These are phyloP conservation scores for Arthromyces matolae DNA, from an alignment of 768 basidiomycete genomes.

Conservation along the genomic window DNA sequence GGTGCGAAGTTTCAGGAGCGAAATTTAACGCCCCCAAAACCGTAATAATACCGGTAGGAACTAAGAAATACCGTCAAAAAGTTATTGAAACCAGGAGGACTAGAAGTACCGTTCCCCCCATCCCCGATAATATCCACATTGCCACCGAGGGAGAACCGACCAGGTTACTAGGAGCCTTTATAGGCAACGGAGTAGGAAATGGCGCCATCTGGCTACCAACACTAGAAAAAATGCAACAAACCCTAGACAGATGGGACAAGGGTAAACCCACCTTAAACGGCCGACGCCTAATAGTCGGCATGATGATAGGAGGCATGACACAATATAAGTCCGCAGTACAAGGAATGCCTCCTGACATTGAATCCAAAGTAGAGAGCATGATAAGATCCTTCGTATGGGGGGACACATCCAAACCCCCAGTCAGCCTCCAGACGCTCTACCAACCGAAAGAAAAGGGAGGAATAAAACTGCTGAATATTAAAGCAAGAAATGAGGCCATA, in stretches of 20 bases:
- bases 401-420: slow-evolving; percentile 10
- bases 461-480: too few species aligned
- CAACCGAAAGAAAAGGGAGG: too few species aligned
- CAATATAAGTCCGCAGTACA: too few species aligned
- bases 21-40: slow-evolving; percentile 40
- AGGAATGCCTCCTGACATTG: too few species aligned
- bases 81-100: slow-evolving; percentile 8
- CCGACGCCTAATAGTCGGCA: too few species aligned
- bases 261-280: slow-evolving; percentile 29
- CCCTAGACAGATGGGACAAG: slow-evolving; percentile 20
- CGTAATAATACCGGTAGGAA: slow-evolving; percentile 33
- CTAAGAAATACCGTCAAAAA: slow-evolving; percentile 10
- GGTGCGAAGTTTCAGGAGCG: too few species aligned
- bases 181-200: slow-evolving; percentile 26
- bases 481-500: slow-evolving; percentile 28
- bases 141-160: too few species aligned
- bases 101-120: not conserved
- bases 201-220: slow-evolving; percentile 22
- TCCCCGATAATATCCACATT: too few species aligned
- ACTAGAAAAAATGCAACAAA: slow-evolving; percentile 23
- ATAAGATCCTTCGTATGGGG: slow-evolving; percentile 28
- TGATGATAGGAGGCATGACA: too few species aligned
- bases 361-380: slow-evolving; percentile 15
- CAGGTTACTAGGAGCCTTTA: slow-evolving; percentile 28
- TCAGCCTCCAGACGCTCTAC: slow-evolving; percentile 19